These are phyloP conservation scores for Vitis rotundifolia DNA, from an alignment of 164 flowering plant species.

Conservation along the genomic window DNA sequence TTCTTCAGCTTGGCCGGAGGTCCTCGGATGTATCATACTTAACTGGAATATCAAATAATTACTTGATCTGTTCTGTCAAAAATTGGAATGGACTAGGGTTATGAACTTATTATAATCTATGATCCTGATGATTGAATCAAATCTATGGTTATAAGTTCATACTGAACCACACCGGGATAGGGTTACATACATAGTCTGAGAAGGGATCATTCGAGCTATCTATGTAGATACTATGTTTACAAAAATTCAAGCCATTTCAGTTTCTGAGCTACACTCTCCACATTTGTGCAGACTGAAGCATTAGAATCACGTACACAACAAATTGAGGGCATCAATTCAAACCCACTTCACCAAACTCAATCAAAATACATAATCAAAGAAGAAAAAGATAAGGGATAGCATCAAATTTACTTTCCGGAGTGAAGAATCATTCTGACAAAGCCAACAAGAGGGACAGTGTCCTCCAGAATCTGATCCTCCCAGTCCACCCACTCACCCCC, in stretches of 20 bases:
- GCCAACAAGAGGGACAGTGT: slow-evolving; percentile 91
- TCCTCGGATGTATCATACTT: too few relatives aligned
- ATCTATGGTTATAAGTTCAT: too few relatives aligned
- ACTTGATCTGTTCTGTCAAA: too few relatives aligned
- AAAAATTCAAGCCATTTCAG: not conserved
- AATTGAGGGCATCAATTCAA: not conserved
- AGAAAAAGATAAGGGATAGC: slow-evolving; percentile 3
- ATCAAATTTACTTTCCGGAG: slow-evolving; percentile 52
- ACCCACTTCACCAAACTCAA: not conserved
- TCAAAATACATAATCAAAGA: not conserved
- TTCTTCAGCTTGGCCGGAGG: too few relatives aligned
- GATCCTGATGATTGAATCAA: too few relatives aligned
- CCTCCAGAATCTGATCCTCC: slow-evolving; percentile 92
- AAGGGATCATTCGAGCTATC: not conserved
- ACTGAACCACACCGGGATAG: too few relatives aligned
- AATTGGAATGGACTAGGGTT: too few relatives aligned
- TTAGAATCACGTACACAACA: not conserved
- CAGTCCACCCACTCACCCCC: slow-evolving; percentile 50
- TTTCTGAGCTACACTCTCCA: not conserved
- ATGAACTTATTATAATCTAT: too few relatives aligned
- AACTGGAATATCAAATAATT: too few relatives aligned
- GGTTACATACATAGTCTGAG: not conserved
- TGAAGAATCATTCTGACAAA: slow-evolving; percentile 72
- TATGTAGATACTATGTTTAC: not conserved
- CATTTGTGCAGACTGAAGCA: not conserved